These are phyloP conservation scores for Starmerella gropengiesseri DNA, from an alignment of 805 yeast genomes.

Conservation along the genomic window DNA sequence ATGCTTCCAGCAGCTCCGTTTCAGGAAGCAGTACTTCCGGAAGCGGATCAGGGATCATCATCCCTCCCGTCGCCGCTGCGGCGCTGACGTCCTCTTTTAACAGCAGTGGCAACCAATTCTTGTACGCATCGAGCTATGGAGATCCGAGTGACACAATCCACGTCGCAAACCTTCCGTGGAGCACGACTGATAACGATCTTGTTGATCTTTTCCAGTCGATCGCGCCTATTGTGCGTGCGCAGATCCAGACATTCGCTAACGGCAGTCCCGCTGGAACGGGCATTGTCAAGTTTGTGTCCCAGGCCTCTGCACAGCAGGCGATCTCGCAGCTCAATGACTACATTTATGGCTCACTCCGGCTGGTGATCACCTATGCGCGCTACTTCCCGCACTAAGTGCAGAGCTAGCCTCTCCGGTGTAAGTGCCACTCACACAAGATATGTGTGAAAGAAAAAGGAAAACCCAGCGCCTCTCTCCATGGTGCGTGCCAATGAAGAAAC, in stretches of 20 bases:
- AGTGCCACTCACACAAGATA: background rate
- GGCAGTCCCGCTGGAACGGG: conserved; percentile 76
- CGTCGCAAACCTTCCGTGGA: conserved; percentile 75
- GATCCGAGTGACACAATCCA: conserved; percentile 50
- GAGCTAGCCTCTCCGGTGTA: background rate
- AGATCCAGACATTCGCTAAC: conserved; percentile 48
- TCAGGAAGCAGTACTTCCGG: no score
- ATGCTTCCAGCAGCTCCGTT: background rate
- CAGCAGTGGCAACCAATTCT: conserved; percentile 32
- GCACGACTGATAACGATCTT: conserved; percentile 77
- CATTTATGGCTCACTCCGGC: conserved; percentile 70
- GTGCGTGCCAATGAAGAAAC: no score
- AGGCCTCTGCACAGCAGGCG: conserved; percentile 61
- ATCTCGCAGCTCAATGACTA: conserved; percentile 66
- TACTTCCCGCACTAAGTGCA: conserved; percentile 19
- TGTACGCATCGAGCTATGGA: conserved; percentile 56
- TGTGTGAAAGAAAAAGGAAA: background rate
- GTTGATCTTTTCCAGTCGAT: conserved; percentile 76
- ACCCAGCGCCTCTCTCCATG: no score
- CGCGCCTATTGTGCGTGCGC: conserved; percentile 66
- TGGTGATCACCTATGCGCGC: conserved; percentile 58
- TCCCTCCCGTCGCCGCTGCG: conserved; percentile 1
- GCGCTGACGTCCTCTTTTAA: background rate
- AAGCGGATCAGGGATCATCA: background rate
- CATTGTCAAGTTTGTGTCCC: conserved; percentile 63